phyloP scores from a whole-genome alignment of 2,329 filamentous ascomycete genomes.

The Ceratocystis lukuohia region DNA sequence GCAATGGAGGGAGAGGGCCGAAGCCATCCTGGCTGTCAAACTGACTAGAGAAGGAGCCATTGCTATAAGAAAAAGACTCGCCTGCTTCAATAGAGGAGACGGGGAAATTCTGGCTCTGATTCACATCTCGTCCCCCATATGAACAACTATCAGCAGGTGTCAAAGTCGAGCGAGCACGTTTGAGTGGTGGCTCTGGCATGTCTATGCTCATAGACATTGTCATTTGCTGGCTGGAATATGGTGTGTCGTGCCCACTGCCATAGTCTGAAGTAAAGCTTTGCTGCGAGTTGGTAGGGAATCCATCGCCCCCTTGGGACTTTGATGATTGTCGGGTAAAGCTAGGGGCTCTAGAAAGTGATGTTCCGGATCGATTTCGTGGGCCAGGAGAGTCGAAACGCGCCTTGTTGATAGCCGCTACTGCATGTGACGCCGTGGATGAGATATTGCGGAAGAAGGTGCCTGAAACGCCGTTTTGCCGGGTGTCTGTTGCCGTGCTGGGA shows the following conservation, averaged over 20 bases:
- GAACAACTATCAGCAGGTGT: conserved; percentile 46
- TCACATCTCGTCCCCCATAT: conserved; percentile 32
- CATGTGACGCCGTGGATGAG: conserved; percentile 80
- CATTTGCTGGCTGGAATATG: conserved; percentile 23
- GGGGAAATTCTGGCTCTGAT: conserved; percentile 40
- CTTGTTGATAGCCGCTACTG: conserved; percentile 92
- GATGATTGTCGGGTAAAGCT: conserved; percentile 60
- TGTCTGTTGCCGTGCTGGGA: conserved; percentile 46
- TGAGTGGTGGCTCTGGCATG: conserved; percentile 61
- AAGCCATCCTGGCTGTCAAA: conserved; percentile 32
- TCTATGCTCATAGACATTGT: conserved; percentile 39
- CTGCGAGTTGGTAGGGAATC: conserved; percentile 63
- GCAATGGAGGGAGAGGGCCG: conserved; percentile 51
- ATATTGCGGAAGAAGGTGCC: conserved; percentile 98
- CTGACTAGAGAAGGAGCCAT: conserved; percentile 26
- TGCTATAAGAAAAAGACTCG: conserved; percentile 60
- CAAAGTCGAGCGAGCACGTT: conserved; percentile 50
- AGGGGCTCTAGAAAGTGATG: conserved; percentile 31
- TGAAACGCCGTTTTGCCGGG: conserved; percentile 50
- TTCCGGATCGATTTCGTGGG: conserved; percentile 39
- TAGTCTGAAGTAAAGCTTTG: conserved; percentile 71
- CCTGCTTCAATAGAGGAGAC: conserved; percentile 68
- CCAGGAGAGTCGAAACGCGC: conserved; percentile 82
- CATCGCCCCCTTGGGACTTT: conserved; percentile 50
- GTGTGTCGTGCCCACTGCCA: conserved; percentile 31